Conservation (phyloP, 768 basidiomycete genomes). For the Inosperma sp. region DNA sequence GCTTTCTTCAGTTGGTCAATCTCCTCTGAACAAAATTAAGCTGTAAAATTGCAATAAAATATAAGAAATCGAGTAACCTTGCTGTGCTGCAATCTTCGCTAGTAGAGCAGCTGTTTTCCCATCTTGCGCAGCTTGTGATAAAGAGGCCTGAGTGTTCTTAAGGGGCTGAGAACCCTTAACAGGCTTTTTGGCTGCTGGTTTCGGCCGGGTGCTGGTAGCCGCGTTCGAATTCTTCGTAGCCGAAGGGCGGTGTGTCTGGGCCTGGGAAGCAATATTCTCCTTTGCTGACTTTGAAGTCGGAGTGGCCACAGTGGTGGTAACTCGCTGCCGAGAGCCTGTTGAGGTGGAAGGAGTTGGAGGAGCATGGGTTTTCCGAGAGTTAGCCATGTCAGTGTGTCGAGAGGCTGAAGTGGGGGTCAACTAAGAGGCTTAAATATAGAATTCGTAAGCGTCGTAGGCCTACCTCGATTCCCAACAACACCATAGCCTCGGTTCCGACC, state of each 20-base stretch:
- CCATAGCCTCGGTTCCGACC: not conserved
- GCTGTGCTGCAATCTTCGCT: not conserved
- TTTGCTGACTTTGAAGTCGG: conserved; percentile 1
- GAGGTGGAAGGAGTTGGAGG: not conserved
- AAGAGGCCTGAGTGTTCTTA: not conserved
- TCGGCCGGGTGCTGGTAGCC: not conserved
- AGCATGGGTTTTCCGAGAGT: not conserved
- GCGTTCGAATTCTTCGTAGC: not conserved
- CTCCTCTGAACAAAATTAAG: not conserved
- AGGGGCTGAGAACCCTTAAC: not conserved
- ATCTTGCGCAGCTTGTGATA: not conserved
- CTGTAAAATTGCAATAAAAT: not conserved
- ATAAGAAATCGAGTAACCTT: not conserved
- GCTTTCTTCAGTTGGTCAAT: not conserved
- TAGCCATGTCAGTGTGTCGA: not conserved
- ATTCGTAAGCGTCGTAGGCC: too few relatives aligned
- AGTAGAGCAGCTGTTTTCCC: not conserved
- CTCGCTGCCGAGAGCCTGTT: not conserved
- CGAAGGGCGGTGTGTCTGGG: not conserved
- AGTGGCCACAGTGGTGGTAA: not conserved
- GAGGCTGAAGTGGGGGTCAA: too few relatives aligned
- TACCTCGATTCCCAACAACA: too few relatives aligned
- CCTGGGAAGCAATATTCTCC: conserved; percentile 2
- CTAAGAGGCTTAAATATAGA: not conserved
- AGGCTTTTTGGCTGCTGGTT: not conserved